phyloP scores from a whole-genome alignment of 129 eudicot species.

The Tagetes erecta region DNA sequence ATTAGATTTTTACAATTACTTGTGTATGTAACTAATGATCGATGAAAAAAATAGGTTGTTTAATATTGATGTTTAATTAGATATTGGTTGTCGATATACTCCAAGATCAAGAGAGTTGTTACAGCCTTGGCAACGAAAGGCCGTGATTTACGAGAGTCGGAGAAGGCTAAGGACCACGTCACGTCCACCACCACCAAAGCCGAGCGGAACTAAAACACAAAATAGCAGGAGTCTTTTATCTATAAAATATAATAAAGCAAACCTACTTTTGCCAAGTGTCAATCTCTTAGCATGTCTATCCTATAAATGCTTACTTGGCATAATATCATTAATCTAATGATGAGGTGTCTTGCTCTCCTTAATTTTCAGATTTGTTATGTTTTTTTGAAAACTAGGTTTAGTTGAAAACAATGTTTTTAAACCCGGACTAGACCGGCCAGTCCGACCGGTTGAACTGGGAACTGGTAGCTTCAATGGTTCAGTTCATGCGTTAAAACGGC shows the following conservation, averaged over 20 bases:
- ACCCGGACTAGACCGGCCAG: too few relatives aligned
- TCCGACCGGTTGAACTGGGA: too few relatives aligned
- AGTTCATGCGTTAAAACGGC: too few relatives aligned
- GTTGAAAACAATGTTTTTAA: too few relatives aligned
- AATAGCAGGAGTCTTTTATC: background rate
- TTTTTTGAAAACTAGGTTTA: too few relatives aligned
- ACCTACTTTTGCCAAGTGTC: too few relatives aligned
- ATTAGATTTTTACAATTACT: background rate
- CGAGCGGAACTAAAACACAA: background rate
- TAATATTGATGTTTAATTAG: conserved; percentile 14
- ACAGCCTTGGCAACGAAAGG: conserved; percentile 24
- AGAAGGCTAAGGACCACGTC: conserved; percentile 29
- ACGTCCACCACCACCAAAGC: conserved; percentile 37
- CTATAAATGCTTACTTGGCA: too few relatives aligned
- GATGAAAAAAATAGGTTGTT: background rate
- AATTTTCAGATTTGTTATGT: too few relatives aligned
- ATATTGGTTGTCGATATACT: background rate
- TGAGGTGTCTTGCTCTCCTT: too few relatives aligned
- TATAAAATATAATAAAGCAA: background rate
- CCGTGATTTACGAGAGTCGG: background rate
- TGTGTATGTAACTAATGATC: background rate
- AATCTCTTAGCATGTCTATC: too few relatives aligned
- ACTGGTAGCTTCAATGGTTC: too few relatives aligned
- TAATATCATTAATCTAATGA: too few relatives aligned
- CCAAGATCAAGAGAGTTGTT: conserved; percentile 25